Conservation (phyloP, 495 filamentous ascomycete genomes). For the Penicillium coprophilum region DNA sequence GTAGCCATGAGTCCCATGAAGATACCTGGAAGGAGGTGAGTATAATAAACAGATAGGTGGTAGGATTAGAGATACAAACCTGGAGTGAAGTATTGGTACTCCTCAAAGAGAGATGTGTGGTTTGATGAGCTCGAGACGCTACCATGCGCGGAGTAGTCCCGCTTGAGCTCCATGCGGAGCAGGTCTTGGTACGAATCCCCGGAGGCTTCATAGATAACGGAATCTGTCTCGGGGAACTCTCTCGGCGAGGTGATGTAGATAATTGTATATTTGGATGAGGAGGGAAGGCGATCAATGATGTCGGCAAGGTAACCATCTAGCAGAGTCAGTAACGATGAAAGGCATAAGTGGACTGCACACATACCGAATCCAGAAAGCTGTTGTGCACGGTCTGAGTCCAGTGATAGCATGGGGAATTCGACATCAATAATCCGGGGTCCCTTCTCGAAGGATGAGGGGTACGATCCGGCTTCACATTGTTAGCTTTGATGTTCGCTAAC, state of each 20-base stretch:
- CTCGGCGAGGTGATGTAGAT: conserved; percentile 58
- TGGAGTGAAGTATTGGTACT: conserved; percentile 88
- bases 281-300: conserved; percentile 55
- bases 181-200: conserved; percentile 47
- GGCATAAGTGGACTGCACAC: conserved; percentile 9
- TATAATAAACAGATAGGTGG: not conserved
- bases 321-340: not conserved
- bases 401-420: conserved; percentile 51
- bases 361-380: conserved; percentile 52
- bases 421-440: conserved; percentile 51
- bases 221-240: conserved; percentile 41
- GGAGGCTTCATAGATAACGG: conserved; percentile 52
- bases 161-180: conserved; percentile 60
- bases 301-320: conserved; percentile 61
- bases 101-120: conserved; percentile 70
- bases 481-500: conserved; percentile 9
- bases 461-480: conserved; percentile 43
- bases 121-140: conserved; percentile 13
- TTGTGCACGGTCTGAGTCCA: conserved; percentile 35
- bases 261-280: conserved; percentile 58
- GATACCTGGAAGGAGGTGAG: conserved; percentile 54
- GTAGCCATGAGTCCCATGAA: conserved; percentile 76
- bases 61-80: conserved; percentile 35
- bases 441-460: conserved; percentile 44
- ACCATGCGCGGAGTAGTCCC: conserved; percentile 45